Base-by-base conservation (phyloP, 495 filamentous ascomycete genomes). In the Xanthoparmelia taractica region DNA sequence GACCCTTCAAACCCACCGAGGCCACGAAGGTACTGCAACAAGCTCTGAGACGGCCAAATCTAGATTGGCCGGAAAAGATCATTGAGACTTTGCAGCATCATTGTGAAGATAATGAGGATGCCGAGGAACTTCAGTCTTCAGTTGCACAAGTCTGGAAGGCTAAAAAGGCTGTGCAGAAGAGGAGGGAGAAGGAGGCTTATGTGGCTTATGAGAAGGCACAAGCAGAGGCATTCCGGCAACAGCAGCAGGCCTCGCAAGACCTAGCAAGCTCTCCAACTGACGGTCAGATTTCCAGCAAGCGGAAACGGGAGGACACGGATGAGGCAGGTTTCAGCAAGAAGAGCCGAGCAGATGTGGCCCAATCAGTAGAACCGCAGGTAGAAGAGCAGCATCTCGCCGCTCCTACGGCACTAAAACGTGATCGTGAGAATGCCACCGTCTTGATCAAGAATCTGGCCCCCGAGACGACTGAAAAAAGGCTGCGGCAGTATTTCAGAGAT, bases 31-130 rank as follows among this genome's bases (percentile, higher is more conserved):
- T 96, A 48, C 75, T 97, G 43, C 82, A 85, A 63, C 81, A 87
- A 66, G 92, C 90, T 8, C 78, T 96, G 59, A 77, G 82, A 64
- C 79, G 85, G 62, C 77, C 78, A 31, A 82, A 81, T 34, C 71
- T 98, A n/a, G 92, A 98, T 73, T 94, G 88, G 87, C 94, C 94
- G 0, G 93, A 96, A 72, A 89, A 88, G 70, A 80, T 97, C 47
- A 79, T 96, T 73, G 88, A 92, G 66, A 82, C 87, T 25, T 96
- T 89, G 64, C 74, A 91, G 40, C 80, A 88, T 45, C 92, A 97
- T 69, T 95, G 90, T 69, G 87, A 93, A 68, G 89, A 91, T 65
- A 91, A 94, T 67, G 91, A 94, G 70, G 80, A 84, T 56, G 83
- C 87, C 8, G 81, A 87, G 45, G 85, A 87, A 37, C 76, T 96